These are phyloP conservation scores for Podospora bellae-mahoneyi DNA, from an alignment of 495 filamentous ascomycete genomes.

Conservation along the genomic window DNA sequence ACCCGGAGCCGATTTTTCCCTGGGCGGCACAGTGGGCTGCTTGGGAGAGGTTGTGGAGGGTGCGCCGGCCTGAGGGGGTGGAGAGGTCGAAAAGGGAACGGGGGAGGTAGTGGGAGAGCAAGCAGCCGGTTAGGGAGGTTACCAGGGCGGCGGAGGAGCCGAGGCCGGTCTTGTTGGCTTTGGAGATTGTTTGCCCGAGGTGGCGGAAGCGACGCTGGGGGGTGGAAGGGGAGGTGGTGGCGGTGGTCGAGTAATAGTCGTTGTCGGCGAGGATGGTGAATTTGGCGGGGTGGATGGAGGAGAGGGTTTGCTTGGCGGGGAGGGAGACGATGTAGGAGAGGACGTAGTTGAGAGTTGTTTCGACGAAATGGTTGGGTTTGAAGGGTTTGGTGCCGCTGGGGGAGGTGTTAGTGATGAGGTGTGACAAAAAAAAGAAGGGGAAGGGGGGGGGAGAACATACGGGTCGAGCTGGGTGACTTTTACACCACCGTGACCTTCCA, in stretches of 20 bases:
- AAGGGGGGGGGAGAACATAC: slow-evolving; percentile 51
- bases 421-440: background rate
- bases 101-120: slow-evolving; percentile 78
- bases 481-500: slow-evolving; percentile 68
- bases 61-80: slow-evolving; percentile 32
- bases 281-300: slow-evolving; percentile 59
- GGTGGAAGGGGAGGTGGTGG: slow-evolving; percentile 19
- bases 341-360: slow-evolving; percentile 82
- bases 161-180: slow-evolving; percentile 93
- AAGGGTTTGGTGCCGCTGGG: slow-evolving; percentile 34
- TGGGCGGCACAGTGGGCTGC: slow-evolving; percentile 93
- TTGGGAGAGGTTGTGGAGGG: slow-evolving; percentile 89
- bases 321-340: slow-evolving; percentile 70
- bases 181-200: slow-evolving; percentile 69
- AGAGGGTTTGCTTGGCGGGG: slow-evolving; percentile 49
- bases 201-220: slow-evolving; percentile 59
- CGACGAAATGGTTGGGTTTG: slow-evolving; percentile 73
- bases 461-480: slow-evolving; percentile 71
- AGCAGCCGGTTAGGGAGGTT: slow-evolving; percentile 78
- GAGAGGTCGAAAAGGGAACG: slow-evolving; percentile 51
- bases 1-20: slow-evolving; percentile 92
- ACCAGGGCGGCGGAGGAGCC: slow-evolving; percentile 94
- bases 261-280: slow-evolving; percentile 91
- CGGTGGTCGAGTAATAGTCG: slow-evolving; percentile 78
- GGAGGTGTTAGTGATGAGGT: slow-evolving; percentile 14